Evolutionary conservation across 768 basidiomycete species (phyloP), one percentile per base, ranked within the genome.

Genomic region (Panaeolus papilionaceus): DNA sequence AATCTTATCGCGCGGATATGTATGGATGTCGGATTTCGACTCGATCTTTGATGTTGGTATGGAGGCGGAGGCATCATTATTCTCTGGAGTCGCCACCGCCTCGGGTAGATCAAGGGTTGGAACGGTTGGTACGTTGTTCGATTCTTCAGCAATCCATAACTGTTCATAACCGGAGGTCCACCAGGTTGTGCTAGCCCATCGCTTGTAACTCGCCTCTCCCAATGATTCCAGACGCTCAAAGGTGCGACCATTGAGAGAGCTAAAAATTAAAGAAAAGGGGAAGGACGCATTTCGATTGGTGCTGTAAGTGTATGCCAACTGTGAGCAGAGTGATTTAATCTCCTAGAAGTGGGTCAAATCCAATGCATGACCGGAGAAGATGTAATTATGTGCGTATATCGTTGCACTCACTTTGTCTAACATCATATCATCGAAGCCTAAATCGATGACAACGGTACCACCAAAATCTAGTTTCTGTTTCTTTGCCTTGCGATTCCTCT

Each of bases 401-500:
- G 70, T 70, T 39, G 28, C 64, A 78, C 90, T 71, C 77, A 96
- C 96, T 82, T 96, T 94, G 69, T 97, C 95, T 66, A 83, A 89
- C 97, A 99, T 98, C 79, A 90, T 82, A 51, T 96, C 88, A 76
- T 99, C 96, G 76, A 98, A 98, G 9, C 90, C 94, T 18, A 98
- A 83, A 80, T 99, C 98, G 20, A 99, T 77, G 39, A 94, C 87
- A 3, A 95, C 84, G 67, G 84, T 85, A 23, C 92, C 93, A 6
- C 86, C 84, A 70, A 88, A 90, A 61, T 79, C 71, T 47, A 82
- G 68, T 66, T 75, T 80, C 37, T 75, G 76, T 75, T 77, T 81
- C 82, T 82, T 86, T 70, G 74, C 79, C 71, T 72, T 78, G 69
- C 78, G 78, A 40, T 75, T 79, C 68, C 74, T 80, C 61, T 79